Percentiles rank a stretch among this genome's conserved stretches.
Conservation (phyloP, 208 protist species). For the Leishmania major region DNA sequence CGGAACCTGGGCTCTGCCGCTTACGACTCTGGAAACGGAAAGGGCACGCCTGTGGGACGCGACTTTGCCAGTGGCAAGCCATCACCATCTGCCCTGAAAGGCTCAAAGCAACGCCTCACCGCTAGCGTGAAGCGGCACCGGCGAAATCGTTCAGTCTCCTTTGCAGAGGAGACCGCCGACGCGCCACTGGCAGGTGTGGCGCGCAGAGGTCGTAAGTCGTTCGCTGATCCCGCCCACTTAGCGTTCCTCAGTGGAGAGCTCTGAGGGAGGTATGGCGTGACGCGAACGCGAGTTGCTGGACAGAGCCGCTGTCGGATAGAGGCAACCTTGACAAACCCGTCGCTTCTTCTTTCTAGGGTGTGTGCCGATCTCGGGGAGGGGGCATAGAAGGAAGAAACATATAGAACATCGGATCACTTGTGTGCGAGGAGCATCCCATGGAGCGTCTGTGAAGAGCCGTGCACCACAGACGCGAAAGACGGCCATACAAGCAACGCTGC, state of each 20-base stretch:
- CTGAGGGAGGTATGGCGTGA: not conserved
- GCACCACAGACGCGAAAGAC: not conserved
- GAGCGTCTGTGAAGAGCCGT: not conserved
- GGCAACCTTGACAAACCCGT: not conserved
- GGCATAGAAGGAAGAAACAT: not conserved
- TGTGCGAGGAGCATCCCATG: not conserved
- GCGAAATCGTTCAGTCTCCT: slow-evolving; percentile 19
- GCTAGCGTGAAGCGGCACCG: slow-evolving; percentile 10
- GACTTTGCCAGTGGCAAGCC: not conserved
- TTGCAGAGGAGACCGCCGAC: slow-evolving; percentile 9
- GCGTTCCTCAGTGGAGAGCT: slow-evolving; percentile 5
- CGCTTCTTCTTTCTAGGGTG: not conserved
- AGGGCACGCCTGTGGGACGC: not conserved
- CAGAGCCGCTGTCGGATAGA: not conserved
- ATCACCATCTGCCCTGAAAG: slow-evolving; percentile 20
- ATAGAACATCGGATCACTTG: not conserved
- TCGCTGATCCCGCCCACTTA: slow-evolving; percentile 5
- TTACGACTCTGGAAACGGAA: not conserved
- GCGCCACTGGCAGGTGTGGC: not conserved
- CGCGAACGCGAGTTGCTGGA: not conserved
- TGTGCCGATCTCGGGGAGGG: not conserved
- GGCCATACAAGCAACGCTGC: not conserved
- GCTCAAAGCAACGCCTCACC: not conserved
- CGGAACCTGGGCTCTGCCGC: slow-evolving; percentile 5
- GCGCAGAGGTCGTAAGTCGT: not conserved